phyloP scores from a whole-genome alignment of 441 rosid species.

The Rhodomyrtus psidioides region DNA sequence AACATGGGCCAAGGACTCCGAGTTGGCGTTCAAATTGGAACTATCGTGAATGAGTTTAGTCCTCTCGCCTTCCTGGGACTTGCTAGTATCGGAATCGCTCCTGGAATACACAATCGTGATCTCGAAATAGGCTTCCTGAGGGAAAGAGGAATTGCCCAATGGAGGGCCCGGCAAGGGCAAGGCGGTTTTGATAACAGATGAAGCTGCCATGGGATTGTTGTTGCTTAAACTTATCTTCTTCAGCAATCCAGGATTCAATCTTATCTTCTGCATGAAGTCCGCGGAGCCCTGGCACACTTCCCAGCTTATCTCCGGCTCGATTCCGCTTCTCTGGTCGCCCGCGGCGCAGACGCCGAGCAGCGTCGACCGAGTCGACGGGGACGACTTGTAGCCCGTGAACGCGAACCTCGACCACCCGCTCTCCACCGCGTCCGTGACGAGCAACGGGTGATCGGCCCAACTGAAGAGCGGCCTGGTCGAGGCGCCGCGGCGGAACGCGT shows the following conservation, averaged over 20 bases:
- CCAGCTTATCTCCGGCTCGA: constrained; percentile 61
- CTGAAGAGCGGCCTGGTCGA: constrained; percentile 40
- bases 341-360: constrained; percentile 53
- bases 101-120: constrained; percentile 43
- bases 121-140: constrained; percentile 94
- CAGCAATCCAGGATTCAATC: constrained; percentile 43
- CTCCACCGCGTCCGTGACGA: constrained; percentile 67
- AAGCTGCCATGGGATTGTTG: constrained; percentile 23
- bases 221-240: constrained; percentile 5
- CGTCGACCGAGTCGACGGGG: constrained; percentile 37
- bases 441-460: constrained; percentile 76
- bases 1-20: constrained; percentile 40
- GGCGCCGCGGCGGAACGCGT: constrained; percentile 33
- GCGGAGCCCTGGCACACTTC: constrained; percentile 72
- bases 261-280: constrained; percentile 69
- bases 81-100: constrained; percentile 10
- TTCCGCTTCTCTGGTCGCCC: constrained; percentile 31
- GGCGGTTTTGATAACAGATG: constrained; percentile 55
- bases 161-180: constrained; percentile 92
- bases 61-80: constrained; percentile 51
- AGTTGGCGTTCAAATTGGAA: constrained; percentile 19
- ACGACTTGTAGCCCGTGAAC: constrained; percentile 35
- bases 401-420: constrained; percentile 91
- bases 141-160: constrained; percentile 58
- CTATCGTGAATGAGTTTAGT: constrained; percentile 50